Evolutionary conservation across 768 basidiomycete genomes (phyloP), one percentile per base, ranked within the genome.

Genomic region (Lactifluus rugatus): DNA sequence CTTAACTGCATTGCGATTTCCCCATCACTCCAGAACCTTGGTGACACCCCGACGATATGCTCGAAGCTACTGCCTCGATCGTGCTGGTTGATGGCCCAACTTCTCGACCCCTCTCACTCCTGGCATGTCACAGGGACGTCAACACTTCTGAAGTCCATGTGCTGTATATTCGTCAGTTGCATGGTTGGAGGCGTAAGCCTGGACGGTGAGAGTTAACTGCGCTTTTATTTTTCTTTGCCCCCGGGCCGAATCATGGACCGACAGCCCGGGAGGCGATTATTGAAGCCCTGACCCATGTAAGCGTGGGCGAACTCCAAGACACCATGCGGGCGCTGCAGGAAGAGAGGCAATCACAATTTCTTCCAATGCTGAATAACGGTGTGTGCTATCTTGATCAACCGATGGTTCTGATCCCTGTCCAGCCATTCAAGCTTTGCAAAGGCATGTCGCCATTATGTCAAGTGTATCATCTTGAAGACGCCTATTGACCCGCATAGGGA

Each of bases 81-180:
- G 2, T 65, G 61, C 52, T 65, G 66, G 61, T 59, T 34, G 3
- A 39, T 34, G 3, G 54, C 53, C 13, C 54, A 54, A 28, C 50
- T 66, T 48, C 47, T 61, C n/a, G 42, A 62, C 44, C 54, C 61
- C n/a, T 50, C 25, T 21, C 41, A 56, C 42, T 19, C 44, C 16
- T 62, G 56, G 61, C 49, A 56, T 17, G 57, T 46, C n/a, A 19
- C 23, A 26, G 48, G 42, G 3, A 49, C 53, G n/a, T 48, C 39
- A 17, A 19, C n/a, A 23, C 42, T 60, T 21, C 46, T 46, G 17
- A 59, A 23, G 13, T 59, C 34, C 2, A 23, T 58, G 31, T 61
- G 59, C 41, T 41, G 39, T 14, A 61, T 64, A 14, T 37, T 59
- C 54, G 42, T 47, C 25, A 13, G 23, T 31, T 60, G 62, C 36